These are phyloP conservation scores for Cystobasidium onofrii DNA, from an alignment of 768 basidiomycete genomes.

Conservation along the genomic window DNA sequence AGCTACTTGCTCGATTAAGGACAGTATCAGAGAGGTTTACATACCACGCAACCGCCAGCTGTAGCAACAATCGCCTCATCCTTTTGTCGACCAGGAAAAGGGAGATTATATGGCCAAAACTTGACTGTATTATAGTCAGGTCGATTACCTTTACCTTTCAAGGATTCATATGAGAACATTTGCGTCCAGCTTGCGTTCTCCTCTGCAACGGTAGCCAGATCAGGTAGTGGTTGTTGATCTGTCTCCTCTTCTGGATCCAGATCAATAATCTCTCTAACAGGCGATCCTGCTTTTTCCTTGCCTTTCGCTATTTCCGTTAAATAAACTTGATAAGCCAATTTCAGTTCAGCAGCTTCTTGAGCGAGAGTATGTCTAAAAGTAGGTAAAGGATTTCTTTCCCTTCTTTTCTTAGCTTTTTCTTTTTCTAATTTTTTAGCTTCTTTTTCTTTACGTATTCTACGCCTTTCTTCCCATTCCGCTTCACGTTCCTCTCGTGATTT, in stretches of 20 bases:
- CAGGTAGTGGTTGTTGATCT: not conserved
- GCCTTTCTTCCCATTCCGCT: conserved; percentile 4
- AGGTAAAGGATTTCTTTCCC: conserved; percentile 5
- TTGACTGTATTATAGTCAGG: conserved; percentile 21
- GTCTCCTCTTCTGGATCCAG: not conserved
- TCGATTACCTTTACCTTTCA: not conserved
- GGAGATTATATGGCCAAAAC: conserved; percentile 27
- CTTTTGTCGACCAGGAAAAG: conserved; percentile 8
- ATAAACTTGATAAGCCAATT: conserved; percentile 7
- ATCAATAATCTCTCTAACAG: not conserved
- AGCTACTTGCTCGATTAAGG: not conserved
- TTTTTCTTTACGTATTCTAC: not conserved
- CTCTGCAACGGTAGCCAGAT: not conserved
- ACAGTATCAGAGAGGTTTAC: not conserved
- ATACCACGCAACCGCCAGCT: conserved; percentile 1
- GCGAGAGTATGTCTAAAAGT: not conserved
- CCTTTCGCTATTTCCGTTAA: not conserved
- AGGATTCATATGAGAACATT: conserved; percentile 1
- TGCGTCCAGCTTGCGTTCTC: not conserved
- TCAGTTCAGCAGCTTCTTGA: conserved; percentile 18
- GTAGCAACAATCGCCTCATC: conserved; percentile 25
- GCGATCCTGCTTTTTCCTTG: not conserved
- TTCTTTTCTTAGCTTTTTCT: not conserved
- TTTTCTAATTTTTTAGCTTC: not conserved
- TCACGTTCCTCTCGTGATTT: conserved; percentile 17